phyloP scores from a whole-genome alignment of 2,329 filamentous ascomycete species.

The Alternaria tenuissima region DNA sequence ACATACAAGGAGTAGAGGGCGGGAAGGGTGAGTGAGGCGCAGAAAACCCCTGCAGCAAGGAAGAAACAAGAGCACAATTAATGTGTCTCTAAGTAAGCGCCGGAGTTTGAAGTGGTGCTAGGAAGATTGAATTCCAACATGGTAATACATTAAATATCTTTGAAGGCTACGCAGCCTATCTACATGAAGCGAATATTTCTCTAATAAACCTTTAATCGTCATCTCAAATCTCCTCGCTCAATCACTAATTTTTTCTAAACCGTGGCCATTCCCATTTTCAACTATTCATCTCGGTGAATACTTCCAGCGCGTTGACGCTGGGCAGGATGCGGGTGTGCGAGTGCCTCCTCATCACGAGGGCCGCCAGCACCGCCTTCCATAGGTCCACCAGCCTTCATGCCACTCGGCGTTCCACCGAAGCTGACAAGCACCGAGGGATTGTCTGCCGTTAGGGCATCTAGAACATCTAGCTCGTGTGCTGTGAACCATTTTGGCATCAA shows the following conservation, averaged over 20 bases:
- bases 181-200: neutral
- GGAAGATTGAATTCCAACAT: neutral
- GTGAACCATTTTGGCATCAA: constrained; percentile 61
- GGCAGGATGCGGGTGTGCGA: constrained; percentile 7
- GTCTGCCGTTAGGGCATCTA: constrained; percentile 63
- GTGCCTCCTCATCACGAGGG: constrained; percentile 23
- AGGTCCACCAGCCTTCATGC: constrained; percentile 21
- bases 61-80: neutral
- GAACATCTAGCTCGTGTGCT: constrained; percentile 55
- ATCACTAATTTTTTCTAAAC: neutral
- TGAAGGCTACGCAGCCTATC: neutral
- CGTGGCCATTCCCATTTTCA: neutral
- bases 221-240: neutral
- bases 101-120: too few relatives aligned
- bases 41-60: neutral
- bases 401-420: constrained; percentile 57
- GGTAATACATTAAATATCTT: neutral
- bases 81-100: neutral
- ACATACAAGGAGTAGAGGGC: neutral
- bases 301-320: constrained; percentile 36
- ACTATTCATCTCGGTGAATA: constrained; percentile 7
- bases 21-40: neutral
- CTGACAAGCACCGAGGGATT: constrained; percentile 62
- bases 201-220: neutral
- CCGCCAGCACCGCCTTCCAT: constrained; percentile 17